A percentile compares a stretch with the other conserved stretches of the same genome.
These are phyloP conservation scores for Lasiodiplodia citricola DNA, from an alignment of 2,329 filamentous ascomycete species.

Conservation along the genomic window DNA sequence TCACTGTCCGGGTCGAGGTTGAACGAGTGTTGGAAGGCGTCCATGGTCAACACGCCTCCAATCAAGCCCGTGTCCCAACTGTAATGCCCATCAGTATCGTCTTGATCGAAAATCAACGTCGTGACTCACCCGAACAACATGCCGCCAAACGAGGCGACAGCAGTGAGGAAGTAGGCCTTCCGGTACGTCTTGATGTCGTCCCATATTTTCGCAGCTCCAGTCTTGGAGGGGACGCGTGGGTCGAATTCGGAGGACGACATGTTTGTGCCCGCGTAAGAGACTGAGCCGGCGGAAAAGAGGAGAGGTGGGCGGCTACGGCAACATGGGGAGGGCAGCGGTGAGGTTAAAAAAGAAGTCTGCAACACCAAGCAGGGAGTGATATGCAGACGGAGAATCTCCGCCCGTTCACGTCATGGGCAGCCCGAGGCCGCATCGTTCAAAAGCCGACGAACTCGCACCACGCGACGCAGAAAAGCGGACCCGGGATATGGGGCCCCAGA, in stretches of 20 bases:
- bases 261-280: neutral
- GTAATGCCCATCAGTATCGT: neutral
- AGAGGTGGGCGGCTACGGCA: neutral
- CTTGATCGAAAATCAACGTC: conserved; percentile 26
- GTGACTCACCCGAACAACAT: conserved; percentile 38
- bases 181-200: conserved; percentile 47
- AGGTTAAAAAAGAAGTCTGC: conserved; percentile 6
- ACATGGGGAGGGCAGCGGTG: conserved; percentile 8
- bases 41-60: conserved; percentile 50
- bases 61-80: conserved; percentile 37
- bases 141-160: conserved; percentile 50
- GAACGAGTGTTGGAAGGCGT: conserved; percentile 50
- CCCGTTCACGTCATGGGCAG: conserved; percentile 17
- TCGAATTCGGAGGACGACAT: conserved; percentile 1
- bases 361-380: conserved; percentile 11
- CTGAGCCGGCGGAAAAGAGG: neutral
- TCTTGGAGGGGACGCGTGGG: neutral
- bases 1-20: conserved; percentile 39
- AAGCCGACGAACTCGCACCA: conserved; percentile 18
- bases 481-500: conserved; percentile 21
- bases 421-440: conserved; percentile 9
- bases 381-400: conserved; percentile 17
- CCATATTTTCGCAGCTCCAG: conserved; percentile 8
- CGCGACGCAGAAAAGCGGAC: conserved; percentile 11
- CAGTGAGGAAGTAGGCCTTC: conserved; percentile 48